These are phyloP conservation scores for Lenwebbia sp. DNA, from an alignment of 345 rosid genomes.

Conservation along the genomic window DNA sequence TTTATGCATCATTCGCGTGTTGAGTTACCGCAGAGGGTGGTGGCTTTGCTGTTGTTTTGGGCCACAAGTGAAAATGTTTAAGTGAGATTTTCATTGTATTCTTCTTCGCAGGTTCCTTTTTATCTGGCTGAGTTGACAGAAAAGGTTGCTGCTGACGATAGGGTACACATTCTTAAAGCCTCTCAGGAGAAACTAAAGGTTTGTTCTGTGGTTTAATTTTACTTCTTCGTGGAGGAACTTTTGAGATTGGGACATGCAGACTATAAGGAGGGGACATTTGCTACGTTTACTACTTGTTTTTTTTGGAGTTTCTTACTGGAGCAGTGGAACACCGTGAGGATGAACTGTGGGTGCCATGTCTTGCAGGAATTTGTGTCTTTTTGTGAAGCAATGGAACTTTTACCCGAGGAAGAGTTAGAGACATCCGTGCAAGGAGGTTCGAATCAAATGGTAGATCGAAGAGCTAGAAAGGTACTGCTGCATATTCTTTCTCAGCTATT, in stretches of 20 bases:
- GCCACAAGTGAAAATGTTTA: background rate
- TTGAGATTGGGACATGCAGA: background rate
- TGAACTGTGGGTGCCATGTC: background rate
- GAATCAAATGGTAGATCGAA: constrained; percentile 49
- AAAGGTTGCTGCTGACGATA: constrained; percentile 47
- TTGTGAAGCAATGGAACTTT: constrained; percentile 85
- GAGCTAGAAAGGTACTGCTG: constrained; percentile 64
- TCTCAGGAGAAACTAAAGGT: constrained; percentile 68
- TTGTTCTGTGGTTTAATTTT: background rate
- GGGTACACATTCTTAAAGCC: constrained; percentile 50
- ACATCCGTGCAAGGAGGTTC: constrained; percentile 34
- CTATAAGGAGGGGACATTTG: background rate
- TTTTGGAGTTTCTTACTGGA: background rate
- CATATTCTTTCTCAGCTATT: background rate
- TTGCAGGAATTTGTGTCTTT: constrained; percentile 73
- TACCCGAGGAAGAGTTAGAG: constrained; percentile 62
- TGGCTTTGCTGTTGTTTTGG: background rate
- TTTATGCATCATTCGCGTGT: background rate
- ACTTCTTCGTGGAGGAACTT: background rate
- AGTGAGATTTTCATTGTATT: background rate
- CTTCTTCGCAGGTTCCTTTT: constrained; percentile 52
- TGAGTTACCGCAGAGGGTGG: background rate
- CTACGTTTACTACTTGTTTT: background rate
- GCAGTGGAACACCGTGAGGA: background rate
- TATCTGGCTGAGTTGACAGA: constrained; percentile 78